A percentile compares a stretch with the other conserved stretches of the same genome.
phyloP scores from a whole-genome alignment of 2,329 filamentous ascomycete genomes.

The Beauveria medogensis region DNA sequence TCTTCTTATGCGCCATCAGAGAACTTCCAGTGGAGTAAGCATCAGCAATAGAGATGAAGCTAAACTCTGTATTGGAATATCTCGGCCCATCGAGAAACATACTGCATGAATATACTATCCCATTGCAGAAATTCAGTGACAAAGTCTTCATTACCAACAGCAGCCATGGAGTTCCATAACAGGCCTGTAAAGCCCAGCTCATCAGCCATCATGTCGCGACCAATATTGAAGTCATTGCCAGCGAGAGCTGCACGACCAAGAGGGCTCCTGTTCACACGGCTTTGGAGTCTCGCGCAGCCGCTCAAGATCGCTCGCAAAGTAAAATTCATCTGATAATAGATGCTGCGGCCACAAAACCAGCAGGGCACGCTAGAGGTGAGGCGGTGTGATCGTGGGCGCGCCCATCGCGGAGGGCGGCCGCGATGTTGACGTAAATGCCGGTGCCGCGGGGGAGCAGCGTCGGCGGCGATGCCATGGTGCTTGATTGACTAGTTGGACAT shows the following conservation, averaged over 20 bases:
- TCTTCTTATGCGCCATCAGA: background rate
- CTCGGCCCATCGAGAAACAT: no score
- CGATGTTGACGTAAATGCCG: no score
- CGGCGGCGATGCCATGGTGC: no score
- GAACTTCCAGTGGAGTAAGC: background rate
- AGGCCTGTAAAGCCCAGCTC: background rate
- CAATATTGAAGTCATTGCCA: background rate
- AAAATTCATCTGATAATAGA: background rate
- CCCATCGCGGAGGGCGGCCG: no score
- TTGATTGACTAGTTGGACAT: no score
- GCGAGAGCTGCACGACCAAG: background rate
- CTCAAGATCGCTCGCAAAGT: background rate
- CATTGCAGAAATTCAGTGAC: background rate
- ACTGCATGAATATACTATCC: no score
- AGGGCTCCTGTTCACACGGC: background rate
- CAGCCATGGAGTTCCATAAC: background rate
- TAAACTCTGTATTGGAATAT: background rate
- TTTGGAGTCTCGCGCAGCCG: background rate
- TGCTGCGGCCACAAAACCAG: background rate
- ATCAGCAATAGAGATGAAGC: background rate
- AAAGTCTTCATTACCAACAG: background rate
- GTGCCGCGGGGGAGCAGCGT: no score
- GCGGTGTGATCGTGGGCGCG: no score
- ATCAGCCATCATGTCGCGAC: background rate
- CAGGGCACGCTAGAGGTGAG: background rate